phyloP scores from a whole-genome alignment of 805 yeast genomes.

The Kluyveromyces starmeri region DNA sequence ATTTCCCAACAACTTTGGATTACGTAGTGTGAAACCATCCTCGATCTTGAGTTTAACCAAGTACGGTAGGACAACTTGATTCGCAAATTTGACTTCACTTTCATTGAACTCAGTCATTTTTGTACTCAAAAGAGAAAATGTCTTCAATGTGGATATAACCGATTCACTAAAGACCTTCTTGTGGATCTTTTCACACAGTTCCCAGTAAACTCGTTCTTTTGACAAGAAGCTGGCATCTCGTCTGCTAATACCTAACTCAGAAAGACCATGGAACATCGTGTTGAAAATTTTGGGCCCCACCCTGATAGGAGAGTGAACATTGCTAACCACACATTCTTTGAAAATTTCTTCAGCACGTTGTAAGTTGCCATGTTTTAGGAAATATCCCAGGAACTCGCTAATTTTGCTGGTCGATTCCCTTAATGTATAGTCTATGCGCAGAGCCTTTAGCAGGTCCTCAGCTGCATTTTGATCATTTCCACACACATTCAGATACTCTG shows the following conservation, averaged over 20 bases:
- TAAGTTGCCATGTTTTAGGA: constrained; percentile 14
- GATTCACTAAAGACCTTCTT: constrained; percentile 1
- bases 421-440: constrained; percentile 3
- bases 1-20: constrained; percentile 1
- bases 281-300: constrained; percentile 11
- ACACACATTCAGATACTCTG: constrained; percentile 16
- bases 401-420: constrained; percentile 1
- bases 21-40: constrained; percentile 1
- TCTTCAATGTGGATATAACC: constrained; percentile 3
- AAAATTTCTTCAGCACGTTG: constrained; percentile 19
- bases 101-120: constrained; percentile 1
- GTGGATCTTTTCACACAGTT: constrained; percentile 5
- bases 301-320: constrained; percentile 3
- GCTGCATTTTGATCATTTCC: constrained; percentile 17
- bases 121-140: background rate
- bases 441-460: constrained; percentile 15
- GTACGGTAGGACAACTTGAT: constrained; percentile 3
- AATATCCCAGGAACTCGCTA: constrained; percentile 2
- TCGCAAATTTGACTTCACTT: background rate
- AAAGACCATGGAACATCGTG: constrained; percentile 17
- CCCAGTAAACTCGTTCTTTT: constrained; percentile 14
- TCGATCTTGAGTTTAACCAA: constrained; percentile 3
- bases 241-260: constrained; percentile 11
- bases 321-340: constrained; percentile 13
- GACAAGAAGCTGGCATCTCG: constrained; percentile 11